phyloP scores from a whole-genome alignment of 1,139 yeast genomes.

The Arxiozyma slooffiae region DNA sequence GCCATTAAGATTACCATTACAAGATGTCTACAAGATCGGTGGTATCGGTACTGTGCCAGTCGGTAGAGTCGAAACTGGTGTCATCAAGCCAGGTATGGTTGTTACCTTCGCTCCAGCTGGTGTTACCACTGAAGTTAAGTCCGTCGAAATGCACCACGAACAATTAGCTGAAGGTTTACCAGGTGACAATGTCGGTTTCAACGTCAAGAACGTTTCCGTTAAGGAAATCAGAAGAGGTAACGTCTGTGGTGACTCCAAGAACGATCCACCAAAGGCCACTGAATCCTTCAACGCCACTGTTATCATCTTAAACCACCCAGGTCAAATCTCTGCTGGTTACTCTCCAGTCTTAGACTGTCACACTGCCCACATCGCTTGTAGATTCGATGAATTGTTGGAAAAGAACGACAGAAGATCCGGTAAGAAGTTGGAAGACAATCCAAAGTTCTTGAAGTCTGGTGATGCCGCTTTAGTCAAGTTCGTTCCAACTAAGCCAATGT shows the following conservation, averaged over 20 bases:
- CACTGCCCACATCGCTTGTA: constrained; percentile 93
- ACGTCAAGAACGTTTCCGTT: constrained; percentile 89
- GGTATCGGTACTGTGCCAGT: constrained; percentile 89
- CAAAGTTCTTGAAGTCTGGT: constrained; percentile 87
- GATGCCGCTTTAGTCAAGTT: constrained; percentile 88
- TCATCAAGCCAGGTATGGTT: constrained; percentile 85
- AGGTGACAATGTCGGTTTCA: constrained; percentile 94
- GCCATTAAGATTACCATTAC: constrained; percentile 86
- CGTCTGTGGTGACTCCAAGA: constrained; percentile 93
- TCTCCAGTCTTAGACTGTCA: constrained; percentile 80
- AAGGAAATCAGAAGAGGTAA: constrained; percentile 93
- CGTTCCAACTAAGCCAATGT: constrained; percentile 93
- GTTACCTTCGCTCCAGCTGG: constrained; percentile 87
- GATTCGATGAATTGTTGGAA: constrained; percentile 70
- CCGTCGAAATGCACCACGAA: constrained; percentile 93
- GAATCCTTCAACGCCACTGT: constrained; percentile 84
- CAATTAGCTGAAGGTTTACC: constrained; percentile 75
- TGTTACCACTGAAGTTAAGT: constrained; percentile 87
- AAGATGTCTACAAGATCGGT: constrained; percentile 89
- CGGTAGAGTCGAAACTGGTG: constrained; percentile 91
- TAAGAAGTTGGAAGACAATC: constrained; percentile 73
- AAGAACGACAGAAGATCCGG: constrained; percentile 94
- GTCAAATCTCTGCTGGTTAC: constrained; percentile 90
- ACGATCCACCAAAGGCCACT: constrained; percentile 82
- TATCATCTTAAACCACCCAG: constrained; percentile 86